Conservation (phyloP, 2,329 filamentous ascomycete species). For the Phaeosphaeria sp. region DNA sequence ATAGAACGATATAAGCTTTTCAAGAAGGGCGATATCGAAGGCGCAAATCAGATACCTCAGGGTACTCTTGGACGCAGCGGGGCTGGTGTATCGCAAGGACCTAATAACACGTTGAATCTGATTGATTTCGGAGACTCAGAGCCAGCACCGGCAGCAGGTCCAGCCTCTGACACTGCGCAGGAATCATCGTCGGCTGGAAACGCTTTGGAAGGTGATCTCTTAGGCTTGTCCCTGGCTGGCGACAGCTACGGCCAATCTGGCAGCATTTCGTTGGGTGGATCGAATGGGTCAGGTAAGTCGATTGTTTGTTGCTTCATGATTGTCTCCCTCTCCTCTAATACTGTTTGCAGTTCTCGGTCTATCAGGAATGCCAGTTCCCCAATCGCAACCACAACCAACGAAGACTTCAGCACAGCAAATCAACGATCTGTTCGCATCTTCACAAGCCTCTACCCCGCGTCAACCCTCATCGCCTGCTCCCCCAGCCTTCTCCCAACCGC, state of each 20-base stretch:
- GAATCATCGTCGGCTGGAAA: conserved; percentile 60
- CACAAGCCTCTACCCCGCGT: conserved; percentile 47
- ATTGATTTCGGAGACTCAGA: conserved; percentile 85
- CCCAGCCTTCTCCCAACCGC: conserved; percentile 44
- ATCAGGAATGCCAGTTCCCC: conserved; percentile 40
- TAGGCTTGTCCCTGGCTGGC: conserved; percentile 81
- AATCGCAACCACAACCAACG: conserved; percentile 47
- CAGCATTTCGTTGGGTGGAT: conserved; percentile 78
- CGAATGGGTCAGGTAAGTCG: conserved; percentile 48
- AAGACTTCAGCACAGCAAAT: conserved; percentile 57
- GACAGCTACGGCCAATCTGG: conserved; percentile 75
- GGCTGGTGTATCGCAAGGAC: conserved; percentile 68
- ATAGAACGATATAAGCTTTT: conserved; percentile 94
- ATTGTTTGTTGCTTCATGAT: background rate
- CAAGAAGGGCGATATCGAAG: conserved; percentile 92
- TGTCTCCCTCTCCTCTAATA: conserved; percentile 13
- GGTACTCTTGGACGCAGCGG: conserved; percentile 74
- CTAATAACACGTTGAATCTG: conserved; percentile 81
- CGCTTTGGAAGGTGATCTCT: conserved; percentile 85
- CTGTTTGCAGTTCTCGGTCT: conserved; percentile 34
- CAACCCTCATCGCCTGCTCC: conserved; percentile 57
- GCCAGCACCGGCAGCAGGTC: conserved; percentile 50
- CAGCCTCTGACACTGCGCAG: conserved; percentile 48
- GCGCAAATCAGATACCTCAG: conserved; percentile 80
- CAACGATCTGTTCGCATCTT: conserved; percentile 63